These are phyloP conservation scores for Stagonosporopsis rhizophila DNA, from an alignment of 2,329 filamentous ascomycete species.

Conservation along the genomic window DNA sequence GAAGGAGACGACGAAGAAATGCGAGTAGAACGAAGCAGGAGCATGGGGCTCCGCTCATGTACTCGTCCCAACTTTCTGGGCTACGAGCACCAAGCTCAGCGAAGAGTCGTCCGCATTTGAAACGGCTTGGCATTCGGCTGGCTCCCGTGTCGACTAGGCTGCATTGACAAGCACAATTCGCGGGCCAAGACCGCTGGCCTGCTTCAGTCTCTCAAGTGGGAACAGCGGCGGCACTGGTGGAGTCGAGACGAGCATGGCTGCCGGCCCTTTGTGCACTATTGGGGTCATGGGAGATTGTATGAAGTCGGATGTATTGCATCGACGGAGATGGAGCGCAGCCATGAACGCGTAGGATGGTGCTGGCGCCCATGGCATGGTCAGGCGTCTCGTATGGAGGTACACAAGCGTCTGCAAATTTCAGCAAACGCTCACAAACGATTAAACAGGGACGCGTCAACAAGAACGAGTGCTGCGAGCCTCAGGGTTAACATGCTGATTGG, in stretches of 20 bases:
- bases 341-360: slow-evolving; percentile 11
- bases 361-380: slow-evolving; percentile 6
- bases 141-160: slow-evolving; percentile 39
- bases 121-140: slow-evolving; percentile 45
- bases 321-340: slow-evolving; percentile 7
- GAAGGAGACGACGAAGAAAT: slow-evolving; percentile 34
- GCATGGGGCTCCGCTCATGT: slow-evolving; percentile 37
- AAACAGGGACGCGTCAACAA: neutral
- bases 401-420: slow-evolving; percentile 13
- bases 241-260: slow-evolving; percentile 12
- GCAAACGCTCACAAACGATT: slow-evolving; percentile 20
- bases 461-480: slow-evolving; percentile 8
- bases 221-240: slow-evolving; percentile 18
- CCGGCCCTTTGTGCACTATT: slow-evolving; percentile 23
- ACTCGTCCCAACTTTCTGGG: slow-evolving; percentile 34
- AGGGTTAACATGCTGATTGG: slow-evolving; percentile 25
- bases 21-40: slow-evolving; percentile 18
- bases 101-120: slow-evolving; percentile 43
- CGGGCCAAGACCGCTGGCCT: slow-evolving; percentile 33
- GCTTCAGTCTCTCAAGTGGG: slow-evolving; percentile 26
- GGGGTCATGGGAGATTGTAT: slow-evolving; percentile 27
- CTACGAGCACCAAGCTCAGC: slow-evolving; percentile 44
- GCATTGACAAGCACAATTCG: slow-evolving; percentile 31
- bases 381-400: slow-evolving; percentile 14
- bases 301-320: neutral